phyloP scores from a whole-genome alignment of 768 basidiomycete genomes.

The Tulasnella sp. region DNA sequence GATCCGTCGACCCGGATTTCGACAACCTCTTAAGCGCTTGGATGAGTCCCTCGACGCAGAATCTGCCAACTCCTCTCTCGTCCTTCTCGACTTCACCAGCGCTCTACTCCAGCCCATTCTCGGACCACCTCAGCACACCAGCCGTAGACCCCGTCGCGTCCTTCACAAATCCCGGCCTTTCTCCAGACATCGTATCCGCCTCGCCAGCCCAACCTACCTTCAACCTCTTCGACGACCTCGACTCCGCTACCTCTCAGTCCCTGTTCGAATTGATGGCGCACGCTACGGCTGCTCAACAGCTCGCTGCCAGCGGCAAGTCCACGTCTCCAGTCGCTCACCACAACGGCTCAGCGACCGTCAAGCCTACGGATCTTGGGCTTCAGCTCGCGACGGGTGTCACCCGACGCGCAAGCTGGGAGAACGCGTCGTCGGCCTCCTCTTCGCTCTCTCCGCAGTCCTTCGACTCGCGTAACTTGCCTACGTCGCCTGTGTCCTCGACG shows the following conservation, averaged over 20 bases:
- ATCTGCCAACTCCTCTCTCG: conserved; percentile 7
- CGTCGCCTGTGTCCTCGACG: not conserved
- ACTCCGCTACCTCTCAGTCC: not conserved
- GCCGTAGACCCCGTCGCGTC: not conserved
- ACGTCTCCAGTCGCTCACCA: not conserved
- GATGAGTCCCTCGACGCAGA: not conserved
- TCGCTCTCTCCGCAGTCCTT: not conserved
- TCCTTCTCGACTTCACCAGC: not conserved
- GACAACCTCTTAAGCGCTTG: not conserved
- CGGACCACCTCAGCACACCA: not conserved
- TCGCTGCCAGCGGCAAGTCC: not conserved
- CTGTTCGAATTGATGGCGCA: not conserved
- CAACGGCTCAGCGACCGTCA: not conserved
- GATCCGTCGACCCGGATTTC: not conserved
- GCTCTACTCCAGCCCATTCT: not conserved
- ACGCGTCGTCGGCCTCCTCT: not conserved
- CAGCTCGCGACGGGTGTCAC: not conserved
- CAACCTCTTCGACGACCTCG: not conserved
- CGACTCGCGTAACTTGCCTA: not conserved
- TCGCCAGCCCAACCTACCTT: not conserved
- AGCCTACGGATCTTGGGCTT: not conserved
- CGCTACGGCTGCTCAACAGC: not conserved
- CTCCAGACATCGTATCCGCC: not conserved
- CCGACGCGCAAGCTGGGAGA: not conserved
- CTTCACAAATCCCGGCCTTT: not conserved